Percentiles rank a stretch among this genome's conserved stretches.
These are phyloP conservation scores for Cordyceps javanica DNA, from an alignment of 2,329 filamentous ascomycete genomes.

Conservation along the genomic window DNA sequence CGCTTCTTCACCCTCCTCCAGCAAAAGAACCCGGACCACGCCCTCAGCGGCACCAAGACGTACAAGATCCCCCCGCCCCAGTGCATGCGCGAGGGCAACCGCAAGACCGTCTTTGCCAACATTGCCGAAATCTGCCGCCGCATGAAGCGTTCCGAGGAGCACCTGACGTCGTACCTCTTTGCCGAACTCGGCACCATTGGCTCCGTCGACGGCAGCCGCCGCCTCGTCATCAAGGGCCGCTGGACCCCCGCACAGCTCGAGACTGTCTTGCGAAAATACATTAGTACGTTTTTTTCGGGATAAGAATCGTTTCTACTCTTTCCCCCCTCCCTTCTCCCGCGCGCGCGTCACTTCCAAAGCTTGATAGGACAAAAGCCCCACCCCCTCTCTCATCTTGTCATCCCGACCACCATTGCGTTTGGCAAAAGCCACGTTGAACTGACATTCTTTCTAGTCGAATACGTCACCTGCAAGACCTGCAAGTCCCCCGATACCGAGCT, in stretches of 20 bases:
- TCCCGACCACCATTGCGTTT: too few relatives aligned
- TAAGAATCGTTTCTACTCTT: too few relatives aligned
- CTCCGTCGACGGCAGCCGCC: conserved; percentile 85
- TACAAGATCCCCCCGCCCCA: conserved; percentile 99
- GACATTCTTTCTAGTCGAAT: conserved; percentile 60
- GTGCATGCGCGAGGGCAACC: conserved; percentile 99
- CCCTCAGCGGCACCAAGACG: conserved; percentile 80
- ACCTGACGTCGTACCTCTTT: conserved; percentile 94
- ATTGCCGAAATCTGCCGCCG: conserved; percentile 98
- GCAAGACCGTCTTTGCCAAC: conserved; percentile 99
- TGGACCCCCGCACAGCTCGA: conserved; percentile 99
- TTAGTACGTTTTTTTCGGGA: conserved; percentile 60
- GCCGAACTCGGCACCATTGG: conserved; percentile 96
- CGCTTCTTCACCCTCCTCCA: conserved; percentile 94
- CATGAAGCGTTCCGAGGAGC: conserved; percentile 98
- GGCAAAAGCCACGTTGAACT: too few relatives aligned
- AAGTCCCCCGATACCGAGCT: conserved; percentile 90
- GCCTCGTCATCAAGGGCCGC: conserved; percentile 96
- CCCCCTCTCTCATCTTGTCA: not conserved
- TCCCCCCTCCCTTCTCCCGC: not conserved
- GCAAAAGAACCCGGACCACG: conserved; percentile 94
- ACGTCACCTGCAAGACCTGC: conserved; percentile 99
- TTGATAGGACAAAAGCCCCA: not conserved
- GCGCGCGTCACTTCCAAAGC: too few relatives aligned
- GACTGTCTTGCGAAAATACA: conserved; percentile 92